Evolutionary conservation across 202 grass and related monocot genomes (phyloP).

Genomic region (Carex arenaria): DNA sequence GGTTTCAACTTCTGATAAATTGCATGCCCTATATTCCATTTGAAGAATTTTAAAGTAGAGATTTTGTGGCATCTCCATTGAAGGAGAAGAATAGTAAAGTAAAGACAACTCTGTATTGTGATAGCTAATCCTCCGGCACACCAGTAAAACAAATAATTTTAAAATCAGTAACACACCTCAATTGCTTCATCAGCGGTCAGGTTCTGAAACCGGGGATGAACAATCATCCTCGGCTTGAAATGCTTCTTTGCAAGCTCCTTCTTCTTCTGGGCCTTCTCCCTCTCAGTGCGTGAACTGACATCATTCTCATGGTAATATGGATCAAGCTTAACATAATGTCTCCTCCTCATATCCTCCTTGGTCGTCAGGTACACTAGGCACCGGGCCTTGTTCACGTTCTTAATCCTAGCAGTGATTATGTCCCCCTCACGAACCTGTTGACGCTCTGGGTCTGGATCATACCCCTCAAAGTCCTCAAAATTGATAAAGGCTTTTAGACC

Average conservation of each 20-base stretch:
- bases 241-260: constrained; percentile 83
- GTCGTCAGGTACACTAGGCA: constrained; percentile 76
- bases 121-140: background rate
- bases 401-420: constrained; percentile 87
- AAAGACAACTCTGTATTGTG: background rate
- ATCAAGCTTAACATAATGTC: constrained; percentile 50
- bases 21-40: background rate
- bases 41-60: background rate
- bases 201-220: constrained; percentile 95
- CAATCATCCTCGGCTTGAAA: constrained; percentile 93
- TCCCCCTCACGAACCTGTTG: constrained; percentile 72
- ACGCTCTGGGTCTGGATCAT: constrained; percentile 49
- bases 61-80: background rate
- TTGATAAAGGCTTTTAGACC: constrained; percentile 87
- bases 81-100: background rate
- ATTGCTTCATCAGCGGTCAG: constrained; percentile 90
- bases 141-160: constrained; percentile 1
- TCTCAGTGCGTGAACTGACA: constrained; percentile 28
- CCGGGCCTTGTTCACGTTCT: constrained; percentile 74
- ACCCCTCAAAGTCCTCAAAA: constrained; percentile 65
- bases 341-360: constrained; percentile 61
- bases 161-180: constrained; percentile 39
- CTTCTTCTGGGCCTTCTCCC: constrained; percentile 62
- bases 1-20: background rate
- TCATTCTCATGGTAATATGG: constrained; percentile 67